phyloP scores from a whole-genome alignment of 2,329 filamentous ascomycete species.

The Trichophaea hybrida region DNA sequence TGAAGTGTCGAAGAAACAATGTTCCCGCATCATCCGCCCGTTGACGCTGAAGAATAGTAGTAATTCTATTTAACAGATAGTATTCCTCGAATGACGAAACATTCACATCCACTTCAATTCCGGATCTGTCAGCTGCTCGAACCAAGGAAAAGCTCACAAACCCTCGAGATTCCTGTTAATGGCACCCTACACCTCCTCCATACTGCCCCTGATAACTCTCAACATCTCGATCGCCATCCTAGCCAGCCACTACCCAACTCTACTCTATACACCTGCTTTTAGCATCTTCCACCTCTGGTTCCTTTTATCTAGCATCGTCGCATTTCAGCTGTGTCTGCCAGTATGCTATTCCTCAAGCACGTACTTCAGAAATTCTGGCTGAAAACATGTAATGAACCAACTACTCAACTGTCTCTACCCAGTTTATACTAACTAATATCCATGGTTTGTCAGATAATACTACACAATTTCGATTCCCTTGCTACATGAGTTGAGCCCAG shows the following conservation, averaged over 20 bases:
- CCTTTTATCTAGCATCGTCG: conserved; percentile 17
- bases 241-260: background rate
- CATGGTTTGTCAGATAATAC: too few relatives aligned
- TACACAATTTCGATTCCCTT: too few relatives aligned
- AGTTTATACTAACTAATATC: too few relatives aligned
- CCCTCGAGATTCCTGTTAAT: background rate
- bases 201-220: background rate
- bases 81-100: background rate
- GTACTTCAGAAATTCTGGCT: background rate
- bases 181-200: background rate
- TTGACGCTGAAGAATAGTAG: too few relatives aligned
- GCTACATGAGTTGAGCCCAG: too few relatives aligned
- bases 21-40: too few relatives aligned
- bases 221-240: background rate
- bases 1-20: too few relatives aligned
- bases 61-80: too few relatives aligned
- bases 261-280: background rate
- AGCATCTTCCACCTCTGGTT: conserved; percentile 16
- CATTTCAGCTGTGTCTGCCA: conserved; percentile 14
- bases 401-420: too few relatives aligned
- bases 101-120: background rate
- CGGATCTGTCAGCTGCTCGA: background rate
- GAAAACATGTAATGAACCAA: too few relatives aligned
- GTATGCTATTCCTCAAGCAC: conserved; percentile 18
- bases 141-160: background rate